These are phyloP conservation scores for Dissophora globulifera DNA, from an alignment of 192 early-diverging fungal genomes.

Conservation along the genomic window DNA sequence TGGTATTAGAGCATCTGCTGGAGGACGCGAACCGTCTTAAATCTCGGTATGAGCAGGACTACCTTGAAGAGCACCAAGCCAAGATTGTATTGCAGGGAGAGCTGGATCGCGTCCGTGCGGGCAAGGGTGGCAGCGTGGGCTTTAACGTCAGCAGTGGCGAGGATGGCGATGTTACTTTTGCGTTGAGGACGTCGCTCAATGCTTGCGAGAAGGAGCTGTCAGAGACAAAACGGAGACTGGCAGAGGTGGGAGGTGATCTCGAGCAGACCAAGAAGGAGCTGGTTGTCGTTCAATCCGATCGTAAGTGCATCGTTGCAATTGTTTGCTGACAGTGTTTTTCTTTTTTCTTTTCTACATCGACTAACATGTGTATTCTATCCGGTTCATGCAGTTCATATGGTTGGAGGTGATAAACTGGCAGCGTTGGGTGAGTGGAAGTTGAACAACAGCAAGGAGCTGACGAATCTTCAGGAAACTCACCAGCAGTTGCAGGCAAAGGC, in stretches of 20 bases:
- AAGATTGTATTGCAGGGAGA: slow-evolving; percentile 60
- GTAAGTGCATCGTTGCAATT: slow-evolving; percentile 49
- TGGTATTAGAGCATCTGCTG: slow-evolving; percentile 67
- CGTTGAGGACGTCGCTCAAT: slow-evolving; percentile 31
- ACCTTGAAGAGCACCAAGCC: slow-evolving; percentile 60
- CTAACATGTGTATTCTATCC: no score
- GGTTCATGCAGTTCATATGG: slow-evolving; percentile 28
- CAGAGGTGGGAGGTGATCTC: slow-evolving; percentile 37
- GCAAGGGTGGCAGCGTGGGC: no score
- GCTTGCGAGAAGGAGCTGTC: slow-evolving; percentile 46
- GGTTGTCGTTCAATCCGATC: slow-evolving; percentile 39
- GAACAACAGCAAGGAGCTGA: slow-evolving; percentile 27
- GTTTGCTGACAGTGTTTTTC: no score
- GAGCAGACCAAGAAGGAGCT: slow-evolving; percentile 52
- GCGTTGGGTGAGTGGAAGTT: slow-evolving; percentile 36
- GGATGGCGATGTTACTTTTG: slow-evolving; percentile 31
- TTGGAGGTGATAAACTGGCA: slow-evolving; percentile 22
- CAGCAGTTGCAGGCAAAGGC: slow-evolving; percentile 45
- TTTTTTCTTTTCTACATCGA: no score
- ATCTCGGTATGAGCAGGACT: slow-evolving; percentile 71
- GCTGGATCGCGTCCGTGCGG: slow-evolving; percentile 39
- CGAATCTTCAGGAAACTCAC: slow-evolving; percentile 52
- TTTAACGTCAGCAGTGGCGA: no score
- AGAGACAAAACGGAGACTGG: slow-evolving; percentile 33
- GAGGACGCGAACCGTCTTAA: slow-evolving; percentile 71